Evolutionary conservation across 768 basidiomycete genomes (phyloP), one percentile per base, ranked within the genome.

Genomic region (Crepidotus variabilis): DNA sequence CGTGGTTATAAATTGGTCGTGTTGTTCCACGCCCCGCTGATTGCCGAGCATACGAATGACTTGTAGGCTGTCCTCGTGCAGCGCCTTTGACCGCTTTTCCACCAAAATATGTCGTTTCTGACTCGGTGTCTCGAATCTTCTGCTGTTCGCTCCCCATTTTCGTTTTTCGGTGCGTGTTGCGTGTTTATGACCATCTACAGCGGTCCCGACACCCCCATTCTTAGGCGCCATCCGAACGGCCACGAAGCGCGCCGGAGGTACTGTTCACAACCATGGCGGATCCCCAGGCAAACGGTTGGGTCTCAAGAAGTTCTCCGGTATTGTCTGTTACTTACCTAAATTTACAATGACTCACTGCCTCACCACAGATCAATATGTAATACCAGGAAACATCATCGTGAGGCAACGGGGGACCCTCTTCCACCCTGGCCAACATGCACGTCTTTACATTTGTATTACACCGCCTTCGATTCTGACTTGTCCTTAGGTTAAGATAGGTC

Each of bases 191-290:
- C 16, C 36, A 46, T 50, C 53, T 51, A 50, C 1, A 35, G 57
- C 28, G 22, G 9, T 34, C n/a, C 49, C 55, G 47, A 80, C 80
- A 72, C 4, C 50, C 32, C 18, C 33, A 54, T 28, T 28, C 8
- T 28, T 73, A 65, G 86, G 87, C 28, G 83, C 94, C 45, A 77
- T 96, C 50, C 87, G 96, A 67, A 96, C 90, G 11, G 94, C 97
- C 34, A 98, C 97, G 56, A 99, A 99, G 73, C 86, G 93, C 45
- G 96, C 94, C 47, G 96, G 95, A 63, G 97, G 97, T 39, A 92
- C 89, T 7, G 89, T 94, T 2, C 86, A 89, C 70, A 98, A 98
- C 69, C 89, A 94, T 63, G 87, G 96, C 57, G 90, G 92, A 58
- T 94, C 94, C 0, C 88, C 93, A 11, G 97, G 97, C 61, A 89